phyloP scores from a whole-genome alignment of 306 rosid genomes.

The Prunus campanulata region DNA sequence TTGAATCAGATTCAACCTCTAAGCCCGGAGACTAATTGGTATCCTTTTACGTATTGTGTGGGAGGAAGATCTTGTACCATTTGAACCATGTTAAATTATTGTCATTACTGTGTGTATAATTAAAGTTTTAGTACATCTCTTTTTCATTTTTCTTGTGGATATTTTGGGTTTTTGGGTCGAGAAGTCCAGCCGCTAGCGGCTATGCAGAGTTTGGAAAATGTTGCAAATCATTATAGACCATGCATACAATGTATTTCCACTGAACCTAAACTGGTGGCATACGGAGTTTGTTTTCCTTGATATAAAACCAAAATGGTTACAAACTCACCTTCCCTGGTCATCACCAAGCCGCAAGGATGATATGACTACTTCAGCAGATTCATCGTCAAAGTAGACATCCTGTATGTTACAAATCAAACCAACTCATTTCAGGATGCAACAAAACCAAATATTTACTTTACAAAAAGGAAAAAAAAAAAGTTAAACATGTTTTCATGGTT shows the following conservation, averaged over 20 bases:
- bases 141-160: background rate
- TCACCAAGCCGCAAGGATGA: constrained; percentile 90
- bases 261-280: background rate
- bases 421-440: background rate
- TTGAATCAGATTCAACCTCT: too few species aligned
- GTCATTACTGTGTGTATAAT: background rate
- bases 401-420: constrained; percentile 31
- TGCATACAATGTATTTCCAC: background rate
- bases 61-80: background rate
- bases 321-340: constrained; percentile 95
- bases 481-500: background rate
- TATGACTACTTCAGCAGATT: constrained; percentile 94
- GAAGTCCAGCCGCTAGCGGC: background rate
- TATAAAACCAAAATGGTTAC: background rate
- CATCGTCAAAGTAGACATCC: constrained; percentile 98
- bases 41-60: too few species aligned
- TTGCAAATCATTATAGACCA: background rate
- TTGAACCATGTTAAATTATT: background rate
- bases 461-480: background rate
- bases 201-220: background rate
- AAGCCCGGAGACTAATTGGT: too few species aligned
- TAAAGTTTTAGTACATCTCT: background rate
- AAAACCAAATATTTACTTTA: background rate
- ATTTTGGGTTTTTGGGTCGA: background rate
- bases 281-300: background rate